Percentiles rank a stretch among this genome's conserved stretches.
Evolutionary conservation across 2,329 filamentous ascomycete genomes (phyloP).

Genomic region (Colletotrichum siamense): DNA sequence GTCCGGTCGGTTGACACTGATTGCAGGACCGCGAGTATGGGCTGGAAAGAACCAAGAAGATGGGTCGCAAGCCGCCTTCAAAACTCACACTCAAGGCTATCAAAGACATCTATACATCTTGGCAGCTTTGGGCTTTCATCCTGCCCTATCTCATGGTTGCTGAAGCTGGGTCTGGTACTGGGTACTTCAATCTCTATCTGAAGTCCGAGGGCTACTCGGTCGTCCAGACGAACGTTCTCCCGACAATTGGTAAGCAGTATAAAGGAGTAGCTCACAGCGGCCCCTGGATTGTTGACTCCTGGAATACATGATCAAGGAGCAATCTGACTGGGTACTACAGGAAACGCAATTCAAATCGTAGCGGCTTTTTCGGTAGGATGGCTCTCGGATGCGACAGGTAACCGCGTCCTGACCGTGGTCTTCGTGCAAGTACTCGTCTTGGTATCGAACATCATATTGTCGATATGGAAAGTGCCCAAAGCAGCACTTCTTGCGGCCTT

Average conservation of each 20-base stretch:
- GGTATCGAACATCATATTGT: conserved; percentile 25
- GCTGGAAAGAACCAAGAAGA: conserved; percentile 23
- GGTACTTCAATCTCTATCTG: conserved; percentile 40
- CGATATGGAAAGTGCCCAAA: conserved; percentile 25
- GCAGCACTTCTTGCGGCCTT: conserved; percentile 4
- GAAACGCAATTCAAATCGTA: neutral
- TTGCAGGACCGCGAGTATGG: conserved; percentile 19
- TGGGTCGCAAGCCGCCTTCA: conserved; percentile 22
- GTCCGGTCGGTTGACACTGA: neutral
- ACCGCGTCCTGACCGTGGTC: neutral
- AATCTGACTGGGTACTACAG: neutral
- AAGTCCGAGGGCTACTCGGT: conserved; percentile 46
- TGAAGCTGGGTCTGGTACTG: conserved; percentile 8
- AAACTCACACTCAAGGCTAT: conserved; percentile 12
- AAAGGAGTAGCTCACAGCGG: rapidly evolving
- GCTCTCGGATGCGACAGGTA: neutral
- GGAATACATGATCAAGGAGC: too few relatives aligned
- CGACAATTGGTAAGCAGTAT: conserved; percentile 5
- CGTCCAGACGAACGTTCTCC: conserved; percentile 57
- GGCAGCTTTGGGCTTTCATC: conserved; percentile 24
- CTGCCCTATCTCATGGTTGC: conserved; percentile 24
- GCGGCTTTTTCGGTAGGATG: neutral
- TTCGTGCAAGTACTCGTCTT: conserved; percentile 17
- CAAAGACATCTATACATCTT: conserved; percentile 19
- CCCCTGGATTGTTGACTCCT: rapidly evolving